Evolutionary conservation across 2,329 filamentous ascomycete species (phyloP), one percentile per base, ranked within the genome.

Genomic region (Aspergillus udagawae): DNA sequence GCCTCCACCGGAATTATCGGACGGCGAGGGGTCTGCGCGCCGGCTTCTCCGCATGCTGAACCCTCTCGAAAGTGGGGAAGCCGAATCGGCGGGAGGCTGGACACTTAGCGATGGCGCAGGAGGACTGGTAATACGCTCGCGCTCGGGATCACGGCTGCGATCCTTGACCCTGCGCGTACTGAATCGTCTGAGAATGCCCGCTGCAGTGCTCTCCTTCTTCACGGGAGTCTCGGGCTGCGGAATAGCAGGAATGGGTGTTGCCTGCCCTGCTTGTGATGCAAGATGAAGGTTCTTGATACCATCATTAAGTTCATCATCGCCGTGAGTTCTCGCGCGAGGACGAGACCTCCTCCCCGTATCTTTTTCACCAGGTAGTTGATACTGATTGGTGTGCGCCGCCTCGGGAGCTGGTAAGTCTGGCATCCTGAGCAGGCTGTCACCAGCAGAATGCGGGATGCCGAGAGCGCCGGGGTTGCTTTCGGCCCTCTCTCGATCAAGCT

Each of bases 341-440:
- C 94, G 83, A 35, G 90, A 88, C 58, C 93, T 83, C 48, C 91
- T 90, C 47, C 92, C 91, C 1, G 90, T 94, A 10, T 90, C 87
- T 69, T 87, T 92, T 74, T 96, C 92, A 20, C 92, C 92, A 0
- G 91, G 86, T 82, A 96, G 88, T 71, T 97, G 92, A 69, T 94
- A 96, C 25, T 89, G 81, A 67, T 97, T 97, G 17, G 92, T 97
- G 73, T 97, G 87, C 9, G 92, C 94, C 56, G 90, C 89, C 66
- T 91, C 89, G 3, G 94, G 94, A 17, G 91, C 83, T 6, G 86
- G 80, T 28, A 97, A 84, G 64, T 94, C 90, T 1, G 90, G 88
- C 61, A 94, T 78, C 63, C 83, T 80, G 52, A 87, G 73, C 7
- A 82, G 76, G 54, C 80, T 79, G 52, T 88, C 82, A 45, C 80